A percentile compares a stretch with the other conserved stretches of the same genome.
phyloP scores from a whole-genome alignment of 768 basidiomycete genomes.

The Pulveroboletus sp. region DNA sequence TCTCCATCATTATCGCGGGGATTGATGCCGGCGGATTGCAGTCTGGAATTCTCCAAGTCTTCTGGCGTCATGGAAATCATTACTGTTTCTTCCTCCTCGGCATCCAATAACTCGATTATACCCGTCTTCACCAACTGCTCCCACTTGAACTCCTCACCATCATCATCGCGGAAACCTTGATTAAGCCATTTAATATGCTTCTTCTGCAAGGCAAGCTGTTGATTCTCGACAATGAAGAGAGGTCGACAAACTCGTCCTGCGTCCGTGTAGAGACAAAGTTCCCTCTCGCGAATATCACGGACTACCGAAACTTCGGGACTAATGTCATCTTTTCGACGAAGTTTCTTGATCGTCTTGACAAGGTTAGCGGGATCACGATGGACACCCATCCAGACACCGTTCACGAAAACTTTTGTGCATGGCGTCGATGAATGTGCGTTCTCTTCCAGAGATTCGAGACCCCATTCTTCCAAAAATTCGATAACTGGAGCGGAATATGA shows the following conservation, averaged over 20 bases:
- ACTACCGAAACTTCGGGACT: constrained; percentile 96
- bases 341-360: constrained; percentile 87
- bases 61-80: constrained; percentile 99
- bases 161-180: constrained; percentile 53
- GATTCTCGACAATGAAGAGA: constrained; percentile 92
- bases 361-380: constrained; percentile 92
- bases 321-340: constrained; percentile 92
- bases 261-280: constrained; percentile 92
- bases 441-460: constrained; percentile 90
- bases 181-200: constrained; percentile 74
- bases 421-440: constrained; percentile 81
- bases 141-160: constrained; percentile 71
- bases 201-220: constrained; percentile 78
- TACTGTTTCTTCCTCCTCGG: constrained; percentile 98
- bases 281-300: constrained; percentile 93
- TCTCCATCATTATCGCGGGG: constrained; percentile 59
- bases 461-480: constrained; percentile 99
- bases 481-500: constrained; percentile 94
- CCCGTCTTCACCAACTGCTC: constrained; percentile 80
- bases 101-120: constrained; percentile 90
- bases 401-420: constrained; percentile 96
- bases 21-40: constrained; percentile 56
- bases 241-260: constrained; percentile 96
- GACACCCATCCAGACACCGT: constrained; percentile 99
- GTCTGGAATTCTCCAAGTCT: constrained; percentile 81